A percentile compares a stretch with the other conserved stretches of the same genome.
Conservation (phyloP, 2,329 filamentous ascomycete species). For the Zelopaecilomyces penicillatus region DNA sequence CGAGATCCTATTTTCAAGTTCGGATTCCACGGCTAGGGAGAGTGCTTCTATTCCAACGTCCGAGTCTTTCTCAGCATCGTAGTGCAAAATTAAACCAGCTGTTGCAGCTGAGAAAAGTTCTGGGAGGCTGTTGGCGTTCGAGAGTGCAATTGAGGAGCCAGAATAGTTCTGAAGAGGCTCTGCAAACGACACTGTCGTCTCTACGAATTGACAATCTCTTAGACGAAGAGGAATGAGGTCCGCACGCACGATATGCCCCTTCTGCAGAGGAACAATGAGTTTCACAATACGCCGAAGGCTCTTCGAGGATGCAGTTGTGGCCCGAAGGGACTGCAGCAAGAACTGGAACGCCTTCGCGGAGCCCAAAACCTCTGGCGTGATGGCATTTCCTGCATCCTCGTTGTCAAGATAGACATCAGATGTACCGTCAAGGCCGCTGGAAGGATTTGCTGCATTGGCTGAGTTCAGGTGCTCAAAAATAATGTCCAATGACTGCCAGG, state of each 20-base stretch:
- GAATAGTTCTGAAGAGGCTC: conserved; percentile 4
- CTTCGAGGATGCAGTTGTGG: neutral
- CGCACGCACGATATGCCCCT: conserved; percentile 6
- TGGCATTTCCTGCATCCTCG: conserved; percentile 16
- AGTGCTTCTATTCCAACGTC: neutral
- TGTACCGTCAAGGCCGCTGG: too few relatives aligned
- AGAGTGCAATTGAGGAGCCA: neutral
- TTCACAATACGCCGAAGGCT: conserved; percentile 1
- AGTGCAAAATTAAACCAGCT: conserved; percentile 2
- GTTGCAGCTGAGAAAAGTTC: conserved; percentile 2
- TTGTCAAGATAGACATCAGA: too few relatives aligned
- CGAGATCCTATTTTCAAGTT: conserved; percentile 3
- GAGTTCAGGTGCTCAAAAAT: neutral
- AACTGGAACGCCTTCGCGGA: conserved; percentile 2
- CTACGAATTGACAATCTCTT: conserved; percentile 2
- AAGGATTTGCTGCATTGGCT: neutral
- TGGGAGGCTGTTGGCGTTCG: neutral
- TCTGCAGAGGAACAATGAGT: conserved; percentile 1
- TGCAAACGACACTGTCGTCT: conserved; percentile 5
- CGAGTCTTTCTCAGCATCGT: neutral
- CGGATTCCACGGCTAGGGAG: conserved; percentile 3
- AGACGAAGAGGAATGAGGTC: conserved; percentile 6
- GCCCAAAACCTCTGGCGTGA: neutral
- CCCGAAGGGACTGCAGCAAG: conserved; percentile 1
- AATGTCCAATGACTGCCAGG: neutral